Conservation (phyloP, 192 early-diverging fungal genomes). For the Allomyces arbusculus region DNA sequence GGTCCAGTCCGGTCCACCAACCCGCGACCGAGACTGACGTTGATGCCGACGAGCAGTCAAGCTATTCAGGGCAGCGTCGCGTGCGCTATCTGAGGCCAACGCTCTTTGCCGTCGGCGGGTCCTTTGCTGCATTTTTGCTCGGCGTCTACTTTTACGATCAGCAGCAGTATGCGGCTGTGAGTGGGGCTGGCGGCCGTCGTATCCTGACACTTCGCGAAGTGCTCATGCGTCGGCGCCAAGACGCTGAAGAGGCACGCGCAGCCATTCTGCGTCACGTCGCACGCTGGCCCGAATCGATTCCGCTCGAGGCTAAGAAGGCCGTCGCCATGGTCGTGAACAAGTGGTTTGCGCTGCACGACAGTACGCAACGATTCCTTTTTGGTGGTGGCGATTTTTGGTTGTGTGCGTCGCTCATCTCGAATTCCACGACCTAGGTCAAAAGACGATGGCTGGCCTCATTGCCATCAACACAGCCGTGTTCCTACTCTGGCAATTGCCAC, state of each 20-base stretch:
- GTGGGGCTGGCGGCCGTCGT: not conserved
- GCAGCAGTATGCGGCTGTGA: not conserved
- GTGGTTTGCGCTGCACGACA: not conserved
- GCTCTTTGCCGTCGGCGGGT: not conserved
- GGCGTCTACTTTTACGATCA: not conserved
- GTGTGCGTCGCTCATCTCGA: too few species aligned
- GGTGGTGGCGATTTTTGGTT: too few species aligned
- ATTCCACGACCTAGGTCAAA: not conserved
- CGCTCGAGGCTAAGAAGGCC: not conserved
- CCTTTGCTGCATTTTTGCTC: not conserved
- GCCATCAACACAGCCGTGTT: constrained; percentile 57
- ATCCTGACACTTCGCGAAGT: not conserved
- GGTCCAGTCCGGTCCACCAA: too few species aligned
- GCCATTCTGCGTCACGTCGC: not conserved
- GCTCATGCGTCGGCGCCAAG: not conserved
- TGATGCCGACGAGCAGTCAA: too few species aligned
- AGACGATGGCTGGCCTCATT: constrained; percentile 26
- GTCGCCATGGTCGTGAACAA: not conserved
- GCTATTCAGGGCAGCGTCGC: too few species aligned
- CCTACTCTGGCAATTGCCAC: constrained; percentile 48
- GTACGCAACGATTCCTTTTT: too few species aligned
- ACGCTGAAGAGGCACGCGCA: not conserved
- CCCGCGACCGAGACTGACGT: too few species aligned
- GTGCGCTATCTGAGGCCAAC: not conserved
- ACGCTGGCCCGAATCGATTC: not conserved